phyloP scores from a whole-genome alignment of 805 yeast species.

The Teunomyces funiuensis region DNA sequence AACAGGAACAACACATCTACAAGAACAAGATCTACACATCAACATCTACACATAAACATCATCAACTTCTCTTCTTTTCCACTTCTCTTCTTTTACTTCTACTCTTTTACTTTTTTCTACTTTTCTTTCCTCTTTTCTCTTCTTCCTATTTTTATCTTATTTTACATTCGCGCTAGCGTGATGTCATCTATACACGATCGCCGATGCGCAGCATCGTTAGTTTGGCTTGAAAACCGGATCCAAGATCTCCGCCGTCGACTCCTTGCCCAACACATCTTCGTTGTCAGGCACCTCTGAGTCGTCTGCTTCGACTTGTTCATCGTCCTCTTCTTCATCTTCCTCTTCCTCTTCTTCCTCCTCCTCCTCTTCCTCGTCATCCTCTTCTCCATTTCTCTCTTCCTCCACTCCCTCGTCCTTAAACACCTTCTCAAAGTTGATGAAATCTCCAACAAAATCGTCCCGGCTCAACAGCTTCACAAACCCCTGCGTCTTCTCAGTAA shows the following conservation, averaged over 20 bases:
- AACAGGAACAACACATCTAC: no score
- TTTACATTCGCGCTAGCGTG: no score
- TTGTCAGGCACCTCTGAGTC: conserved; percentile 7
- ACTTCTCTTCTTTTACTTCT: no score
- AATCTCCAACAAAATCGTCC: conserved; percentile 30
- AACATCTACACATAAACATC: not conserved
- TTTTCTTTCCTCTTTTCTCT: conserved; percentile 3
- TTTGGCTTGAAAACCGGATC: conserved; percentile 24
- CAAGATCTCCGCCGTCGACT: conserved; percentile 17
- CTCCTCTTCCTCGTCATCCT: conserved; percentile 14
- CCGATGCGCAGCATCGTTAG: conserved; percentile 2
- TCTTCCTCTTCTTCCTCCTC: conserved; percentile 14
- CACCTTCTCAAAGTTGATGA: conserved; percentile 24
- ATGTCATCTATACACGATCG: not conserved
- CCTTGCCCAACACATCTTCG: conserved; percentile 8
- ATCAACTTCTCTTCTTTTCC: not conserved
- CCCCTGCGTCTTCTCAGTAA: conserved; percentile 18
- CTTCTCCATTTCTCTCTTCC: conserved; percentile 9
- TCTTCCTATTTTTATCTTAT: not conserved
- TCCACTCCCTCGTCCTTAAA: conserved; percentile 15
- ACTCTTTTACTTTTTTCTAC: no score
- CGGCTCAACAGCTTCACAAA: conserved; percentile 19
- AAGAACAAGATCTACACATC: no score
- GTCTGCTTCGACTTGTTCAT: conserved; percentile 6
- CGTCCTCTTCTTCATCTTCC: conserved; percentile 1